These are phyloP conservation scores for Lizonia empirigonia DNA, from an alignment of 2,329 filamentous ascomycete genomes.

Conservation along the genomic window DNA sequence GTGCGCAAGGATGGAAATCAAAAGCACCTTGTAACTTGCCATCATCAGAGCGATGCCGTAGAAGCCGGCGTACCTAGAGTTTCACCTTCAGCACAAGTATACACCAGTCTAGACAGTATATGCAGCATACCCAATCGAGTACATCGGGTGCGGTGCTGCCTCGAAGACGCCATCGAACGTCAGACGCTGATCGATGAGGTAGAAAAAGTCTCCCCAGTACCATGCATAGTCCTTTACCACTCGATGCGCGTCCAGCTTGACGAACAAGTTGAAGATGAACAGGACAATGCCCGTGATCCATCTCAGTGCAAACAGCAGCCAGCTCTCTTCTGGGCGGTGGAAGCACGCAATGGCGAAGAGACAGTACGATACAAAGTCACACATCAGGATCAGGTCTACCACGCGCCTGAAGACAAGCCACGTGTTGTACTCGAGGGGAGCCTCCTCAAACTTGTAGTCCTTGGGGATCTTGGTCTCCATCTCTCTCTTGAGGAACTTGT, in stretches of 20 bases:
- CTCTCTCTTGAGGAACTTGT: conserved; percentile 83
- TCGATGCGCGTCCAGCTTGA: conserved; percentile 95
- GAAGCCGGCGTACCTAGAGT: conserved; percentile 84
- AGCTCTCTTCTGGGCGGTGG: conserved; percentile 74
- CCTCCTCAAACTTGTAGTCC: conserved; percentile 92
- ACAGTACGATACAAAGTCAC: conserved; percentile 96
- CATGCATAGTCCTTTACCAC: conserved; percentile 99
- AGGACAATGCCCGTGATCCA: conserved; percentile 80
- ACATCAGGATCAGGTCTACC: conserved; percentile 97
- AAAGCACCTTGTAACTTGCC: conserved; percentile 94
- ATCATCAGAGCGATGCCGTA: conserved; percentile 99
- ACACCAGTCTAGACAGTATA: background rate
- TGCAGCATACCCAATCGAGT: conserved; percentile 18
- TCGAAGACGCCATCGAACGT: conserved; percentile 99
- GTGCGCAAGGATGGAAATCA: conserved; percentile 95
- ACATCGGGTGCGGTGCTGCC: conserved; percentile 74
- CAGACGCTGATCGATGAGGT: conserved; percentile 94
- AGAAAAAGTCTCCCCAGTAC: conserved; percentile 99
- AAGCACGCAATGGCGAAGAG: conserved; percentile 91
- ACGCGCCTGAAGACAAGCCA: conserved; percentile 96
- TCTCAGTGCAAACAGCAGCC: conserved; percentile 71
- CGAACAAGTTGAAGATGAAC: conserved; percentile 95
- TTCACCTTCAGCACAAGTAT: conserved; percentile 9
- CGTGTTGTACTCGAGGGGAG: conserved; percentile 97
- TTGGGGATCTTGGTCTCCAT: conserved; percentile 92